Evolutionary conservation across 768 basidiomycete species (phyloP).

Genomic region (Suillus subaureus): DNA sequence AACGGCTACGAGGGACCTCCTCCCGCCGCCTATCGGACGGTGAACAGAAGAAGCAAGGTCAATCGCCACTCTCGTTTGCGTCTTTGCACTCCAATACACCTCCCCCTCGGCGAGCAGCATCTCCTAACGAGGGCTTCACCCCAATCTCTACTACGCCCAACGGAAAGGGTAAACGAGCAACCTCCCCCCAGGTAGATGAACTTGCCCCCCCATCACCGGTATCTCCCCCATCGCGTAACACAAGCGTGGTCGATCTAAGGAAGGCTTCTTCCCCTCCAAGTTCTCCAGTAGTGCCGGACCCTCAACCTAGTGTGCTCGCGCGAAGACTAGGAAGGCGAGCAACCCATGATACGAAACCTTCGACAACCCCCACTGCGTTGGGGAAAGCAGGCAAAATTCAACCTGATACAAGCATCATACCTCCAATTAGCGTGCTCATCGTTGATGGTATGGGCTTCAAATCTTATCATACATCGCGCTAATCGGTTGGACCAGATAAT

Average conservation of each 20-base stretch:
- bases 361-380: constrained; percentile 29
- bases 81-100: constrained; percentile 24
- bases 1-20: constrained; percentile 27
- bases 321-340: constrained; percentile 37
- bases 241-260: constrained; percentile 29
- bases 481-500: constrained; percentile 67
- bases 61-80: constrained; percentile 30
- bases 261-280: constrained; percentile 37
- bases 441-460: constrained; percentile 76
- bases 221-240: constrained; percentile 26
- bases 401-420: constrained; percentile 75
- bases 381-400: constrained; percentile 53
- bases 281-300: constrained; percentile 31
- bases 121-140: constrained; percentile 21
- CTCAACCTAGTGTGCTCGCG: constrained; percentile 23
- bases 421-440: constrained; percentile 96
- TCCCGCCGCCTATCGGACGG: constrained; percentile 29
- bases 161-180: constrained; percentile 30
- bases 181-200: constrained; percentile 34
- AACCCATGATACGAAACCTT: constrained; percentile 28
- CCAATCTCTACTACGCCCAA: constrained; percentile 17
- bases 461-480: constrained; percentile 14
- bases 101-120: constrained; percentile 28
- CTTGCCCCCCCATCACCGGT: constrained; percentile 9
- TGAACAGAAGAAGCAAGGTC: constrained; percentile 30